Base-by-base conservation (phyloP, 1,139 yeast species). In the Yamadazyma diddensiae region DNA sequence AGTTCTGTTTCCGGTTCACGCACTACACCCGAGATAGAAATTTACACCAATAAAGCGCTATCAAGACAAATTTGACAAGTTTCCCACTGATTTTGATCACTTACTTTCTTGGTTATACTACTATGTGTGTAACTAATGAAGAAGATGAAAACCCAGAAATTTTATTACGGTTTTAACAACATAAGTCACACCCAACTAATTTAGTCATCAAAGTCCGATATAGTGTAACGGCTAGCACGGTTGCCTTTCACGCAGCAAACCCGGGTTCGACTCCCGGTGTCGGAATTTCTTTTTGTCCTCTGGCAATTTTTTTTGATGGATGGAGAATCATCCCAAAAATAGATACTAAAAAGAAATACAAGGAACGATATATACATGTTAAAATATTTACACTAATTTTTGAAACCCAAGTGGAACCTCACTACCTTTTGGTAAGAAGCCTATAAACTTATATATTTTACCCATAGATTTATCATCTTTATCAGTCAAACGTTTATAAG, bases 231-330 rank as follows among this genome's bases (percentile, higher is more conserved):
- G 84, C 78, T 77, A 78, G 79, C 83, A 78, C 82, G 80, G 82
- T 76, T 72, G 82, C 80, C 82, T 77, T 75, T 77, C 82, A 77
- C 83, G 80, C 82, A 73, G 82, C 82, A 77, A 70, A 73, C 79
- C 83, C 78, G 82, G 82, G 83, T 77, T 77, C 83, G 80, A 77
- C 79, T 77, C 83, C 83, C 82, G 78, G 82, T 70, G 76, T 75
- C 82, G 83, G 82, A 77, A 73, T 31, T 41, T 34, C 45, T 58
- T 62, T 60, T 58, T 38, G 34, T 38, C 26, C 15, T 21, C n/a
- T n/a, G n/a, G n/a, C n/a, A 21, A 21, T 21, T 21, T 21, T 21
- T 21, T 6, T 21, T 21, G 9, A 24, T 17, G 20, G 17, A 6
- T 21, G n/a, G 7, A 5, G 14, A 10, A 14, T n/a, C n/a, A n/a